Evolutionary conservation across 805 yeast genomes (phyloP).

Genomic region (Jamesozyma piceae): DNA sequence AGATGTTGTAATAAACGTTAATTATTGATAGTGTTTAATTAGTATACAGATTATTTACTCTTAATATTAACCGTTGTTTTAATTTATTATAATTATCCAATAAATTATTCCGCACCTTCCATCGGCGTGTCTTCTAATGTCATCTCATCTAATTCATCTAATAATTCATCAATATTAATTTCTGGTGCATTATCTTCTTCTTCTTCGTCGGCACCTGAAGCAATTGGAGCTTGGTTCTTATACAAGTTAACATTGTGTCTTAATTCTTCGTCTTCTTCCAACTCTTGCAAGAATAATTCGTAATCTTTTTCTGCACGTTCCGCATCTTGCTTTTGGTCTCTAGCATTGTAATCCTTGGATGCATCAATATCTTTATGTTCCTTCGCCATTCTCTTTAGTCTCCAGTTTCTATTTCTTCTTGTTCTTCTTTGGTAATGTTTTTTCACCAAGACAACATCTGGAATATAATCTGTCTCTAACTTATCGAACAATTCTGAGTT

Average conservation of each 20-base stretch:
- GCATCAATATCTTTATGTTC: constrained; percentile 88
- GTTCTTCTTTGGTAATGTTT: constrained; percentile 76
- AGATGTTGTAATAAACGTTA: too few relatives aligned
- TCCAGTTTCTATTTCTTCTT: constrained; percentile 74
- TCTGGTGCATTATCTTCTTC: constrained; percentile 81
- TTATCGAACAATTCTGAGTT: constrained; percentile 82
- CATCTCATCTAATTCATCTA: constrained; percentile 93
- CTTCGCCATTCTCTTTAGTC: constrained; percentile 92
- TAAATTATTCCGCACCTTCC: constrained; percentile 5
- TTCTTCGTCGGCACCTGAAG: constrained; percentile 32
- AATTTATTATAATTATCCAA: too few relatives aligned
- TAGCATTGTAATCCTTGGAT: constrained; percentile 45
- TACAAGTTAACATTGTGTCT: constrained; percentile 85
- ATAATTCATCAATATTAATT: constrained; percentile 80
- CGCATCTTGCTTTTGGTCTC: constrained; percentile 77
- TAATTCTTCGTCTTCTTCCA: constrained; percentile 93
- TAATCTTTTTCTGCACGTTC: constrained; percentile 92
- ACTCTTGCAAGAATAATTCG: constrained; percentile 90
- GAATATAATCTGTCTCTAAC: constrained; percentile 48
- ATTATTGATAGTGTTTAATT: too few relatives aligned
- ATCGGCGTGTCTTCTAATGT: constrained; percentile 50
- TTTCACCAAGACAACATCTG: constrained; percentile 85
- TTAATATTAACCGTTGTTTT: too few relatives aligned
- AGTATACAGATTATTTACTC: too few relatives aligned
- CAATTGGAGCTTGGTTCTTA: constrained; percentile 38